phyloP scores from a whole-genome alignment of 345 rosid genomes.

The Salix dunnii region DNA sequence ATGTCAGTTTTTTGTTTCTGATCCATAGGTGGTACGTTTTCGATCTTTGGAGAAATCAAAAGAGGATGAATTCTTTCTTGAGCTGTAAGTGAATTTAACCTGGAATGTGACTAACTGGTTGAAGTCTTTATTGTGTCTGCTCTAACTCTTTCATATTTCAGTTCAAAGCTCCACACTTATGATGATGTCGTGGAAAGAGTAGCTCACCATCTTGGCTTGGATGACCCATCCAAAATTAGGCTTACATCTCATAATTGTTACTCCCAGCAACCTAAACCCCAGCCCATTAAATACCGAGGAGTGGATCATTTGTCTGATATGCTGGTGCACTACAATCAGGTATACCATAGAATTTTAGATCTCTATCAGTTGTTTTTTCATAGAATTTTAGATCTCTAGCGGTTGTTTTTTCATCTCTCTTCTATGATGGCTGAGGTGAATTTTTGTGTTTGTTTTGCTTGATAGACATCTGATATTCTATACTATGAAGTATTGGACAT shows the following conservation, averaged over 20 bases:
- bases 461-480: slow-evolving; percentile 80
- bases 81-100: slow-evolving; percentile 16
- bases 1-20: neutral
- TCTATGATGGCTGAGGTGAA: slow-evolving; percentile 8
- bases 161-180: slow-evolving; percentile 90
- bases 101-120: neutral
- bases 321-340: slow-evolving; percentile 94
- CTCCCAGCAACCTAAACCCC: slow-evolving; percentile 98
- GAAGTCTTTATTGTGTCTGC: neutral
- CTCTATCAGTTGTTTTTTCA: neutral
- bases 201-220: slow-evolving; percentile 74
- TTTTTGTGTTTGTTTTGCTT: neutral
- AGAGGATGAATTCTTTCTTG: slow-evolving; percentile 67
- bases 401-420: neutral
- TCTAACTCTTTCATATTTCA: slow-evolving; percentile 16
- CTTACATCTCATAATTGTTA: slow-evolving; percentile 98
- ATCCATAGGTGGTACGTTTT: slow-evolving; percentile 44
- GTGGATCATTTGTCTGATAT: slow-evolving; percentile 84
- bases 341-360: slow-evolving; percentile 14
- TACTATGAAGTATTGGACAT: slow-evolving; percentile 93
- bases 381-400: neutral
- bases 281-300: slow-evolving; percentile 86
- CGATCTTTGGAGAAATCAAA: slow-evolving; percentile 80
- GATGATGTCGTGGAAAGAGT: slow-evolving; percentile 92
- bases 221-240: slow-evolving; percentile 87